Evolutionary conservation across 2,329 filamentous ascomycete genomes (phyloP), one percentile per base, ranked within the genome.

Genomic region (Fusarium euwallaceae): DNA sequence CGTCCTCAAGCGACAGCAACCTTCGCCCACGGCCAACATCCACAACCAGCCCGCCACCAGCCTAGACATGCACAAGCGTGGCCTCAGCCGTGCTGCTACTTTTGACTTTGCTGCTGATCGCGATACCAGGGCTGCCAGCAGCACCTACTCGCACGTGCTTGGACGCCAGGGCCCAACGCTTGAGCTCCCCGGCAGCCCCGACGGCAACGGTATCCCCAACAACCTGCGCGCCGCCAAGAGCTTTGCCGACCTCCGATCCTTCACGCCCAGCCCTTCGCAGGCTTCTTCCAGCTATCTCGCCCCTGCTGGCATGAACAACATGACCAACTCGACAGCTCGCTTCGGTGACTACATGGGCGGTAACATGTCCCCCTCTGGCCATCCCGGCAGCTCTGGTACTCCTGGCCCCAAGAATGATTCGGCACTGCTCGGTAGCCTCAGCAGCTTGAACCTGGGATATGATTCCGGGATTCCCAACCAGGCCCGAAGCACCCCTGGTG

Each of bases 171-270:
- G 93, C 32, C 94, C 94, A 34, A 95, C 95, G n/a, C 87, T 98
- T 41, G 94, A 95, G 80, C 91, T 97, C 67, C 92, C 95, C n/a
- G 94, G 94, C 75, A 95, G 94, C 80, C 94, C 90, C 20, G 91
- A 92, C 56, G 86, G 84, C 20, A 84, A 82, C 69, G 86, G 86
- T 32, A 92, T 92, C 36, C 90, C 93, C 58, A 93, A 94, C 81
- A 96, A 96, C 79, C 90, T 99, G 39, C 93, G 97, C 51, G 94
- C 94, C 32, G 97, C 96, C 72, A 98, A 98, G 87, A 98, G 96
- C 61, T 98, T 98, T 82, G 97, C 96, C 39, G 97, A 99, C 81
- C 86, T 99, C 73, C 93, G 96, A 74, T 97, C 95, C 1, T 98
- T 97, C 84, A 98, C 95, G 17, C 96, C 96, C 12, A 98, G 96